Evolutionary conservation across 2,329 filamentous ascomycete species (phyloP), one percentile per base, ranked within the genome.

Genomic region (Coniochaeta sp.): DNA sequence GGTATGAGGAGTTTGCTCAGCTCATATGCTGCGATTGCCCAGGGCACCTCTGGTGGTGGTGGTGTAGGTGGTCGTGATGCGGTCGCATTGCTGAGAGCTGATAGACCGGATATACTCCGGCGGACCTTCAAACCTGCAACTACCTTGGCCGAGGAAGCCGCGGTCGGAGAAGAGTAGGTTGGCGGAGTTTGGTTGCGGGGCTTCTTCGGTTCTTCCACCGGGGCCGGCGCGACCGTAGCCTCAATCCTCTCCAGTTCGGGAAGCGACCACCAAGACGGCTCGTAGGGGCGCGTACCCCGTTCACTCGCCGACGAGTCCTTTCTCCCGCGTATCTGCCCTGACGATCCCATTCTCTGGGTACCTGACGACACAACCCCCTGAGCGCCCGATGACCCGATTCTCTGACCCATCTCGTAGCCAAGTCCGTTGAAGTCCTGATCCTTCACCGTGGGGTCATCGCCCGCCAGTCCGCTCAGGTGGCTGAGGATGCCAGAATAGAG

Each of bases 401-500:
- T 80, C 64, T 81, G 77, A 24, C 79, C 78, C 82, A 87, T 87
- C 63, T 88, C 85, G 57, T 77, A 78, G 14, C 78, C 81, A 14
- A 88, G 74, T 0, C 83, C 81, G 59, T 72, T 76, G 56, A 62
- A 66, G 47, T 62, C 66, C 58, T 76, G 74, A 34, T 77, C 72
- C 60, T 69, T 74, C 43, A 66, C 64, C 44, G 70, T 69, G 34
- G 72, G 74, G 59, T 80, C 82, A 24, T 78, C 78, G 44, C 85
- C 85, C 44, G 86, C 86, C 43, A 99, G 81, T 6, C 93, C 95
- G 66, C 90, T 91, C 19, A 99, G 72, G 73, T 99, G 95, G 71
- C 93, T 96, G 61, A 97, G 77, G 3, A 97, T 88, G 52, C 95
- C 95, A 36, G 91, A 96, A 58, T 84, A 89, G 57, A 99, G 77